A percentile compares a stretch with the other conserved stretches of the same genome.
Evolutionary conservation across 331 rosid genomes (phyloP).

Genomic region (Erythrophleum ivorense): DNA sequence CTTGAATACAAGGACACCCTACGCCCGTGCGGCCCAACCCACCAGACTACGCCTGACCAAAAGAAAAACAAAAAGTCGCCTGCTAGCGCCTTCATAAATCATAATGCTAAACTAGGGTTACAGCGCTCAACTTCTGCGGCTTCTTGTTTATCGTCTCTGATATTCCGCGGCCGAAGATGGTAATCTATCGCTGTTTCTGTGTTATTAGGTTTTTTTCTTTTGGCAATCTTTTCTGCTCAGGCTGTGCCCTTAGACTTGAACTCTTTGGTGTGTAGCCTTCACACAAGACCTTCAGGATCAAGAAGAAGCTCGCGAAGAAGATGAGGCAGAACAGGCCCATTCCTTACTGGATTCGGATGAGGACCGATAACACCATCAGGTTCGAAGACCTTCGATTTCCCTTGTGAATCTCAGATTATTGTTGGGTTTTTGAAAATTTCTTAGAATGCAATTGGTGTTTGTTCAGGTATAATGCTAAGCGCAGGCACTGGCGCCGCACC

Average conservation of each 20-base stretch:
- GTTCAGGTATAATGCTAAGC: conserved; percentile 81
- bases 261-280: conserved; percentile 61
- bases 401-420: neutral
- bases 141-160: neutral
- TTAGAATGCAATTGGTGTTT: neutral
- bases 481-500: conserved; percentile 97
- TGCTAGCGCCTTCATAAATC: neutral
- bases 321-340: conserved; percentile 93
- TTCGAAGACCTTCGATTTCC: neutral
- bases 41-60: neutral
- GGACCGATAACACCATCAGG: conserved; percentile 90
- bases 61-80: neutral
- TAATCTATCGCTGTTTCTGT: neutral
- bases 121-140: neutral
- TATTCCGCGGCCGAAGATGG: conserved; percentile 41
- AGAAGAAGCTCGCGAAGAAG: conserved; percentile 94
- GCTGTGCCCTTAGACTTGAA: neutral
- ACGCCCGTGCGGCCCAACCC: neutral
- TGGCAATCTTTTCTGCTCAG: neutral
- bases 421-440: neutral
- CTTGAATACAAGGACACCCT: neutral
- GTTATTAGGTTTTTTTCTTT: neutral
- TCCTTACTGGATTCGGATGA: conserved; percentile 85
- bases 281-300: conserved; percentile 81
- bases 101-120: conserved; percentile 17